phyloP scores from a whole-genome alignment of 768 basidiomycete species.

The Phallus indusiatus region DNA sequence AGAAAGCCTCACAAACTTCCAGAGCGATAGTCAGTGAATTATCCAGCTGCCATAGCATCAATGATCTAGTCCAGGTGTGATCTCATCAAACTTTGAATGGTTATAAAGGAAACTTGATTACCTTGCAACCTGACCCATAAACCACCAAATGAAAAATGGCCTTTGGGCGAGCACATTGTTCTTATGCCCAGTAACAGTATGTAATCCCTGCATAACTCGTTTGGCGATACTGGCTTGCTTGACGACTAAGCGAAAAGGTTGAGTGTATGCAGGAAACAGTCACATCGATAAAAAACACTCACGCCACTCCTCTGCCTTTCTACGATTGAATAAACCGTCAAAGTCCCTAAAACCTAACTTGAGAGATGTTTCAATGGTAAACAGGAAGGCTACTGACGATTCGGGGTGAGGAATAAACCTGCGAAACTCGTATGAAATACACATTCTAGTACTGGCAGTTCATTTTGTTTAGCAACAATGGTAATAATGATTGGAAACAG shows the following conservation, averaged over 20 bases:
- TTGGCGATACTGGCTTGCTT: conserved; percentile 62
- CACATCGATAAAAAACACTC: conserved; percentile 22
- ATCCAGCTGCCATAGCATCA: conserved; percentile 60
- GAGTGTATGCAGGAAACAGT: conserved; percentile 3
- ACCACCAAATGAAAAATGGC: conserved; percentile 66
- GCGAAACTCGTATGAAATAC: conserved; percentile 52
- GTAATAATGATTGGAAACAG: conserved; percentile 10
- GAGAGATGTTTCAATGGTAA: conserved; percentile 26
- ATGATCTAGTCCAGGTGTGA: conserved; percentile 29
- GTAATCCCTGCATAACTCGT: conserved; percentile 45
- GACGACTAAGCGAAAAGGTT: conserved; percentile 45
- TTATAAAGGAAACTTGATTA: conserved; percentile 16
- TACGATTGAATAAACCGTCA: conserved; percentile 43
- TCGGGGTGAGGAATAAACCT: conserved; percentile 52
- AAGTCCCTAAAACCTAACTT: conserved; percentile 39
- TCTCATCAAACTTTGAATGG: conserved; percentile 12
- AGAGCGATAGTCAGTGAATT: conserved; percentile 46
- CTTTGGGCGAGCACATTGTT: conserved; percentile 53
- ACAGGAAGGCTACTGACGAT: conserved; percentile 24
- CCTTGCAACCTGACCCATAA: conserved; percentile 56
- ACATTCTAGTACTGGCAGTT: conserved; percentile 59
- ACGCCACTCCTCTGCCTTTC: conserved; percentile 63
- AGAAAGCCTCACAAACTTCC: conserved; percentile 55
- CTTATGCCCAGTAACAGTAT: conserved; percentile 39
- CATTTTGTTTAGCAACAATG: no score